Evolutionary conservation across 2,329 filamentous ascomycete genomes (phyloP), one percentile per base, ranked within the genome.

Genomic region (Dothideomycetidae sp.): DNA sequence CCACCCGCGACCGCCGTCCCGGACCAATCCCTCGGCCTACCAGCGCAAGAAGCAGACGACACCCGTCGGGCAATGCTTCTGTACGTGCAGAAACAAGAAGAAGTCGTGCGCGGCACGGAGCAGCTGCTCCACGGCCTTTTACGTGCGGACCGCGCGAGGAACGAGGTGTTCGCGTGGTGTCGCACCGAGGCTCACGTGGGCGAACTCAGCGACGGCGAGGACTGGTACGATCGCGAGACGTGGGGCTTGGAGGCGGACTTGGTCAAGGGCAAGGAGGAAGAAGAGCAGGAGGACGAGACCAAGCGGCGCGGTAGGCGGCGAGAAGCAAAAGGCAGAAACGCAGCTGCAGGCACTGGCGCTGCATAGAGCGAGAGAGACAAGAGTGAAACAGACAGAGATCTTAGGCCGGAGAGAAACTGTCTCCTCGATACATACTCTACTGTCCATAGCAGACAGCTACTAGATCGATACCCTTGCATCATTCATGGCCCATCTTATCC

Each of bases 201-300:
- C 34, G 81, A 86, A 55, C 76, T 90, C 76, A 85, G 79, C 35
- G 83, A 92, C 53, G 81, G 81, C 9, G 83, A 92, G 62, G 83
- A 92, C 54, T 92, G 81, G 80, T 86, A 85, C 52, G 83, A 92
- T 56, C 73, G 72, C 51, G 78, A 83, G 37, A 79, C 83, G 59
- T 88, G 81, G 81, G 73, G 71, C 0, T 56, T 90, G 33, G 69
- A 73, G 5, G 78, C 81, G 43, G 77, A 81, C 46, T 60, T 88
- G 5, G 78, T 82, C 55, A 90, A 90, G 60, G 82, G 82, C 0
- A 77, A 81, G 49, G 82, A 88, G 50, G 82, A 90, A 53, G 82
- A 88, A 50, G 82, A 90, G 53, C 81, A 88, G 16, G 64, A 67
- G 53, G 81, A 85, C 41, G 61, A 23, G 60, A 59, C 29, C 50